Evolutionary conservation across 768 basidiomycete species (phyloP), one percentile per base, ranked within the genome.

Genomic region (Daedaleopsis nitida): DNA sequence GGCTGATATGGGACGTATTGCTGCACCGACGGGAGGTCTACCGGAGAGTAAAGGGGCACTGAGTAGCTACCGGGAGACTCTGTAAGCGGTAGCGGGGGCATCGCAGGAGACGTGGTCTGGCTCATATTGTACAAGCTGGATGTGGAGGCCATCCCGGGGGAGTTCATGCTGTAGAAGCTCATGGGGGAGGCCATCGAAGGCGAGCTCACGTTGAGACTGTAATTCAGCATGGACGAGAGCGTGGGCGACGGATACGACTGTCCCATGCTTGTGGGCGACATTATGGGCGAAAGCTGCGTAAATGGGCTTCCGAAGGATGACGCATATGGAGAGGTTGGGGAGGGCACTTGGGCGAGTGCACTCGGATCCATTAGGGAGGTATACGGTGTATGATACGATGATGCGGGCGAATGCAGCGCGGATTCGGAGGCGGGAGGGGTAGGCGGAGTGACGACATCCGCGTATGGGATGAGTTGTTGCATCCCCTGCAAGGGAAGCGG

Each of bases 401-500:
- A 32, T 37, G 45, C 52, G 23, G 45, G 8, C 6, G 42, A 19
- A 23, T 21, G 27, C 16, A 23, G 24, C 11, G 42, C 23, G 35
- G 51, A 12, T 10, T 50, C 21, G 17, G 43, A 52, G 23, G 35
- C 21, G n/a, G 57, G 38, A 17, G 57, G 57, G 17, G 52, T 53
- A 14, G 45, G 56, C 7, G 56, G 56, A 3, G 34, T 38, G 16
- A 58, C 38, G 17, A 19, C 1, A 17, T 49, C 52, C n/a, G 45
- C 43, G n/a, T 9, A 55, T 35, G 48, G 39, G 32, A 34, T 24
- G 12, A 58, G 17, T 10, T 53, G 38, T 9, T 53, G 56, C 52
- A 62, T 51, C 5, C 32, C 52, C 5, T 17, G 12, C 16, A 62
- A 44, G 3, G 57, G 61, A 8, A 62, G 21, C 9, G 61, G 56